Conservation (phyloP, 352 stramenopile species). For the Phytophthora pluvialis region DNA sequence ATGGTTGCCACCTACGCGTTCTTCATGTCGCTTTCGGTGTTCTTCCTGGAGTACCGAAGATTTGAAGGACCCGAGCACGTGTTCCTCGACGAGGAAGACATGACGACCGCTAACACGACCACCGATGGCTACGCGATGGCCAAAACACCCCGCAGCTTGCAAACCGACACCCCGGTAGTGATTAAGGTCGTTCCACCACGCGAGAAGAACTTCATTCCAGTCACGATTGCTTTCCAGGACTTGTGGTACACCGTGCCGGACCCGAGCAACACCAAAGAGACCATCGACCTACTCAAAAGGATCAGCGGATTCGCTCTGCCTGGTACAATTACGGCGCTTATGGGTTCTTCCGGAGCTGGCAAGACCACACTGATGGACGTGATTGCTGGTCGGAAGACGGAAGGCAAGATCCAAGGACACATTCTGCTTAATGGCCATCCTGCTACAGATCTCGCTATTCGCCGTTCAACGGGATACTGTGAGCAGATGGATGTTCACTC, state of each 20-base stretch:
- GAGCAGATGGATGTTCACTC: slow-evolving; percentile 26
- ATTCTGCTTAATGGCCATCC: no score
- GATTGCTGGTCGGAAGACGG: no score
- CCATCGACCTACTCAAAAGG: background rate
- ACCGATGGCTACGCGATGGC: slow-evolving; percentile 10
- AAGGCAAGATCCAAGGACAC: no score
- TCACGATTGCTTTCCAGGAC: slow-evolving; percentile 56
- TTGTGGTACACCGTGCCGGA: slow-evolving; percentile 53
- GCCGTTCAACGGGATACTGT: slow-evolving; percentile 31
- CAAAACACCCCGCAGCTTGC: slow-evolving; percentile 8
- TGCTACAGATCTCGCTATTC: slow-evolving; percentile 47
- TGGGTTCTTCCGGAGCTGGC: slow-evolving; percentile 30
- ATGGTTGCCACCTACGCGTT: slow-evolving; percentile 36
- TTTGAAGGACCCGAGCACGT: slow-evolving; percentile 36
- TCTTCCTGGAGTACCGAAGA: slow-evolving; percentile 37
- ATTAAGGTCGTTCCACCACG: slow-evolving; percentile 6
- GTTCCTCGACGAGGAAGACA: slow-evolving; percentile 18
- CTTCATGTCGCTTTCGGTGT: slow-evolving; percentile 39
- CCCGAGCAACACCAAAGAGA: slow-evolving; percentile 38
- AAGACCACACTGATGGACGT: slow-evolving; percentile 35
- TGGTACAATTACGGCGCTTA: slow-evolving; percentile 32
- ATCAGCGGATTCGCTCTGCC: slow-evolving; percentile 39
- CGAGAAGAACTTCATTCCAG: slow-evolving; percentile 37
- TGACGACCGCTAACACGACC: background rate
- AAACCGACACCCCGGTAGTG: background rate